Percentiles rank a stretch among this genome's conserved stretches.
Evolutionary conservation across 2,329 filamentous ascomycete genomes (phyloP).

Genomic region (Aureobasidium sp.): DNA sequence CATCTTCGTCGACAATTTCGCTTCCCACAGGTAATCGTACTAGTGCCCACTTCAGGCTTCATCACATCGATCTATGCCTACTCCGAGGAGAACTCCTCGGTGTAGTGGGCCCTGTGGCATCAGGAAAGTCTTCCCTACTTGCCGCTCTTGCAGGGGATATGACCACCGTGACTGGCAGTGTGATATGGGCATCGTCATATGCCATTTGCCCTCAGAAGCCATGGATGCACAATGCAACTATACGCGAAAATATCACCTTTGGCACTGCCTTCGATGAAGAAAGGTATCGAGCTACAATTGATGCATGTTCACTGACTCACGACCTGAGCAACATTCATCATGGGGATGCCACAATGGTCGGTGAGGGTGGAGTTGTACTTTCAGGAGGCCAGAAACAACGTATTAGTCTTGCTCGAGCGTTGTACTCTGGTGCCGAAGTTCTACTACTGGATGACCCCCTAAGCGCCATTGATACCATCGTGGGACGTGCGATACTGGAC

Average conservation of each 20-base stretch:
- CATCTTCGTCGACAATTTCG: no score
- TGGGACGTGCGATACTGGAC: constrained; percentile 75
- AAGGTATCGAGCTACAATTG: constrained; percentile 80
- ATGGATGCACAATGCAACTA: constrained; percentile 90
- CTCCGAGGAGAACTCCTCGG: no score
- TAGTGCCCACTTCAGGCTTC: no score
- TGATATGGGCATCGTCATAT: no score
- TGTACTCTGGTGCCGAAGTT: constrained; percentile 58
- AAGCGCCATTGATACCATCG: constrained; percentile 51
- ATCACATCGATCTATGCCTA: no score
- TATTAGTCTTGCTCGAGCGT: constrained; percentile 68
- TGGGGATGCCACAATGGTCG: constrained; percentile 85
- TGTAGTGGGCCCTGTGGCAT: no score
- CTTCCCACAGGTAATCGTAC: no score
- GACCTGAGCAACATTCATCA: constrained; percentile 88
- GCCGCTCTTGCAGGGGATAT: constrained; percentile 90
- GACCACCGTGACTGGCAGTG: constrained; percentile 28
- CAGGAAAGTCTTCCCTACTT: no score
- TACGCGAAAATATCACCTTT: constrained; percentile 85
- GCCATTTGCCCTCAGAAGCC: constrained; percentile 77
- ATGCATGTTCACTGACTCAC: constrained; percentile 66
- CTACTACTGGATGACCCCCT: constrained; percentile 59
- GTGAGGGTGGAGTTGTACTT: constrained; percentile 89
- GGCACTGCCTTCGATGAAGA: constrained; percentile 63
- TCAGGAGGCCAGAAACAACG: constrained; percentile 94